Percentiles rank a stretch among this genome's conserved stretches.
phyloP scores from a whole-genome alignment of 805 yeast genomes.

The Wickerhamomyces chaumierensis region DNA sequence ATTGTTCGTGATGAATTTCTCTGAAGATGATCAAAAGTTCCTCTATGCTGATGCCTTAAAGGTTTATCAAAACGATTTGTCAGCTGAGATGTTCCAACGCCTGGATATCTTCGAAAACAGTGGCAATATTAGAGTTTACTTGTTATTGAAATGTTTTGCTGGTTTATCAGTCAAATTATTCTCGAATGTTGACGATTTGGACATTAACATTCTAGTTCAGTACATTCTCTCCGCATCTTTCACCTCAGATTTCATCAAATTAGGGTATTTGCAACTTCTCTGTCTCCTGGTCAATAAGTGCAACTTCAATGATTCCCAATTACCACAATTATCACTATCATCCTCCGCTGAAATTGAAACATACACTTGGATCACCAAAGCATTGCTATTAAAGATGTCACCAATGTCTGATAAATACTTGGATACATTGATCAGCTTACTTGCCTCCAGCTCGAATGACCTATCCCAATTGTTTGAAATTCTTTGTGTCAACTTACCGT shows the following conservation, averaged over 20 bases:
- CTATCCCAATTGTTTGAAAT: slow-evolving; percentile 52
- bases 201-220: slow-evolving; percentile 2
- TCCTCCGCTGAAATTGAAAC: slow-evolving; percentile 33
- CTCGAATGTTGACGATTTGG: background rate
- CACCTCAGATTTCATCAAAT: slow-evolving; percentile 19
- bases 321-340: no score
- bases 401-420: slow-evolving; percentile 23
- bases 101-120: background rate
- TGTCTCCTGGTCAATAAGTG: slow-evolving; percentile 51
- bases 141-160: background rate
- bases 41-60: background rate
- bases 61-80: background rate
- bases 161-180: slow-evolving; percentile 1
- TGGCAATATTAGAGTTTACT: background rate
- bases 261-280: slow-evolving; percentile 46
- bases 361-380: slow-evolving; percentile 63
- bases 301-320: no score
- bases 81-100: slow-evolving; percentile 1
- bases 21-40: background rate
- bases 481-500: slow-evolving; percentile 53
- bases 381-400: slow-evolving; percentile 50
- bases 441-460: slow-evolving; percentile 24
- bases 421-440: slow-evolving; percentile 22
- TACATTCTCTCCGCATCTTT: slow-evolving; percentile 5
- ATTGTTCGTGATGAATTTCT: background rate